These are phyloP conservation scores for Quercus gilva DNA, from an alignment of 306 rosid species.

Conservation along the genomic window DNA sequence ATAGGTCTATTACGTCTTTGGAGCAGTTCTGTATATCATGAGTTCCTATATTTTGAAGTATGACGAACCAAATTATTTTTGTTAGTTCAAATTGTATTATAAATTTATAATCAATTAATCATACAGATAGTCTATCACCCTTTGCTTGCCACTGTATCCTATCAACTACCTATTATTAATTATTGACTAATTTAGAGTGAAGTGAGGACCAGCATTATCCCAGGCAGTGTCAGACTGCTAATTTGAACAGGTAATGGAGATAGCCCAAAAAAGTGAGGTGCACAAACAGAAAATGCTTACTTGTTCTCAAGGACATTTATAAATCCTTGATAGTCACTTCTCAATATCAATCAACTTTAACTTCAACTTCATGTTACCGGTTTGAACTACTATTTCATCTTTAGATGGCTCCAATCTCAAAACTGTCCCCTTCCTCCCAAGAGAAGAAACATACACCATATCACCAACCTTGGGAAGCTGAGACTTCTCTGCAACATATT, in stretches of 20 bases:
- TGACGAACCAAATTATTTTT: background rate
- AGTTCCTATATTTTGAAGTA: background rate
- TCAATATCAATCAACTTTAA: slow-evolving; percentile 59
- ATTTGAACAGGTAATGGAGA: slow-evolving; percentile 3
- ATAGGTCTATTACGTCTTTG: background rate
- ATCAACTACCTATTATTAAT: background rate
- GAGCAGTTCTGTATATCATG: background rate
- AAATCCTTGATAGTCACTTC: slow-evolving; percentile 31
- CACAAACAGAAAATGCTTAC: background rate
- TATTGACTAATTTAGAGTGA: background rate
- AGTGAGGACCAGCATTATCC: background rate
- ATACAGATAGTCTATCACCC: background rate
- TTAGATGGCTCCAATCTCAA: slow-evolving; percentile 62
- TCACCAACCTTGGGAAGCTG: slow-evolving; percentile 72
- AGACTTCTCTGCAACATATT: slow-evolving; percentile 51
- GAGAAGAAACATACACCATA: slow-evolving; percentile 60
- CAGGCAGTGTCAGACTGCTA: background rate
- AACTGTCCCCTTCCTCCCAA: slow-evolving; percentile 67
- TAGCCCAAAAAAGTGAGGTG: background rate
- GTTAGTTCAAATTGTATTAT: background rate
- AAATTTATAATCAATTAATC: background rate
- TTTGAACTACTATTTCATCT: slow-evolving; percentile 79
- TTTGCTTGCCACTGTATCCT: background rate
- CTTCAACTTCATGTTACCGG: slow-evolving; percentile 83
- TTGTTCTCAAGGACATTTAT: slow-evolving; percentile 8